Percentiles rank a stretch among this genome's conserved stretches.
phyloP scores from a whole-genome alignment of 1,284 basidiomycete genomes.

The Pyrrhoderma lamaoense region DNA sequence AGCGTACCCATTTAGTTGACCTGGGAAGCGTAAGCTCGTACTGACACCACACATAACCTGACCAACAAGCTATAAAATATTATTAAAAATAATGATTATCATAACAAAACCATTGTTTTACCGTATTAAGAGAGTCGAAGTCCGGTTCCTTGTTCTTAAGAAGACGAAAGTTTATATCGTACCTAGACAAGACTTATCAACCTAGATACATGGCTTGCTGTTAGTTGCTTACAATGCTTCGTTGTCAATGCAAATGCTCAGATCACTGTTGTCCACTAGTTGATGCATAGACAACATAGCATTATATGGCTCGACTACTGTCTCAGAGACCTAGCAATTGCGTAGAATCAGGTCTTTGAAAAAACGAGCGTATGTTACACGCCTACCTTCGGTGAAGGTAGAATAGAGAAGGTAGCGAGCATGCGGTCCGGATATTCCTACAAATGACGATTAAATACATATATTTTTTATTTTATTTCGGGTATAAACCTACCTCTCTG shows the following conservation, averaged over 20 bases:
- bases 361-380: conserved; percentile 2
- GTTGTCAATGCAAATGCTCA: conserved; percentile 90
- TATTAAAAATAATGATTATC: conserved; percentile 6
- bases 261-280: conserved; percentile 85
- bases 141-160: conserved; percentile 66
- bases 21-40: conserved; percentile 89
- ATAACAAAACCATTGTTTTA: conserved; percentile 31
- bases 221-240: conserved; percentile 67
- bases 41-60: conserved; percentile 88
- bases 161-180: conserved; percentile 75
- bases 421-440: conserved; percentile 90
- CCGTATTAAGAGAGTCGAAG: conserved; percentile 75
- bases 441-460: conserved; percentile 29
- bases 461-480: conserved; percentile 16
- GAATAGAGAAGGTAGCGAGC: conserved; percentile 87
- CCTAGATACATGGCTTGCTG: no score
- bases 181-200: conserved; percentile 26
- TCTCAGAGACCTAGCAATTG: conserved; percentile 73
- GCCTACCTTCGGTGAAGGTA: conserved; percentile 82
- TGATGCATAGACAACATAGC: conserved; percentile 87
- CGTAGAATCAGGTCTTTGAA: conserved; percentile 3
- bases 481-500: conserved; percentile 50
- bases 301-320: conserved; percentile 95
- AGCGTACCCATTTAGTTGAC: conserved; percentile 77
- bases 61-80: conserved; percentile 52